Evolutionary conservation across 2,329 filamentous ascomycete genomes (phyloP), one percentile per base, ranked within the genome.

Genomic region (Ceratocystis lukuohia): DNA sequence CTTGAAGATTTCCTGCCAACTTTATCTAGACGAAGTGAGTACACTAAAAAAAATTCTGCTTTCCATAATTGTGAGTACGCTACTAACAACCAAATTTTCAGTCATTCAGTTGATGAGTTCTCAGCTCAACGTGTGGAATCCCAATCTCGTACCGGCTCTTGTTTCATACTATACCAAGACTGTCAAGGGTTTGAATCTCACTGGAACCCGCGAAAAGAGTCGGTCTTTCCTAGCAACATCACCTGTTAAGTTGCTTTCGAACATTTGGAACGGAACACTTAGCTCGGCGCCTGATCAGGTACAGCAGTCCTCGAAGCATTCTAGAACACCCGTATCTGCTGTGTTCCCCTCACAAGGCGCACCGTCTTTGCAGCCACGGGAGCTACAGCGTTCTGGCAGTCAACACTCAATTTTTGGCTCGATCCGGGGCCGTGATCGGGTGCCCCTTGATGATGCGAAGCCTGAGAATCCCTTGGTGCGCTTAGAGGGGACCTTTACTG

Each of bases 191-290:
- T 77, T 96, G 28, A 82, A 82, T 61, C 79, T 89, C 50, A 79
- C 83, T 22, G 78, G 84, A 41, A 82, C 86, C 50, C 80, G 82
- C 0, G 84, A 86, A 71, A 88, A 84, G 73, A 82, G 84, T 10
- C 82, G 82, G 65, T 86, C 85, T 0, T 89, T 89, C 72, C 81
- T 93, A 8, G 85, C 86, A 3, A 84, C 87, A n/a, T 96, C 92
- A 0, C 92, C 93, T 0, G 89, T 95, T 61, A 97, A 96, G 74
- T 81, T 96, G 72, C 79, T 97, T 17, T 95, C 92, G 0, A 96
- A 83, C 72, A 84, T 96, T 65, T 84, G 95, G 71, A 83, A 84
- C 44, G 83, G 84, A 8, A 68, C 67, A 6, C 61, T 68, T 44
- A 68, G 64, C 63, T 78, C 69, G 77, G 75, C 45, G 74, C 77